Base-by-base conservation (phyloP, 305 asterid species). In the Plantago lanceolata region DNA sequence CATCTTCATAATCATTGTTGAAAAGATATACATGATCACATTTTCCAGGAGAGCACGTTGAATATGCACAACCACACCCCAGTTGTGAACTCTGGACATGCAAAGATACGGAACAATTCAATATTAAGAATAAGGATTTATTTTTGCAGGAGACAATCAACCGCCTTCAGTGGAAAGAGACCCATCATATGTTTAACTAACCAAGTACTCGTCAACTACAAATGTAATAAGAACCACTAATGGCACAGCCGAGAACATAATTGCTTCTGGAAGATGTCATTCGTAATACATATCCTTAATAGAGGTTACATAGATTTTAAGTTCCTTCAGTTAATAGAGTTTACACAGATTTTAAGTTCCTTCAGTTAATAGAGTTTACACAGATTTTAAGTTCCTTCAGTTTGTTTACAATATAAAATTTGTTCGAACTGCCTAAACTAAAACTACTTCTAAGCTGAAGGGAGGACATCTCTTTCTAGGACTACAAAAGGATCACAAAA, bases 1-100 rank as follows among this genome's bases (percentile, higher is more conserved):
- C 97, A 68, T 88, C 96, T 69, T 86, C 96, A 67, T 88, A 86
- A 76, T 94, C 99, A 76, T 83, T 88, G 84, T 85, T 84, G 61
- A 94, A 88, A 71, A 94, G 95, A 76, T 94, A 94, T 58, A 86
- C 90, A 73, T 94, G 99, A 73, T 90, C 96, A 55, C 99, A 94
- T 48, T 72, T 71, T 73, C 72, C 85, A 51, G 97, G 75, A 51
- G 85, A 81, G 78, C 99, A 94, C 49, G 73, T 71, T 55, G 86
- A 84, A 73, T 65, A 76, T 17, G 81, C 79, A 84, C 96, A 90
- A 67, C 79, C 71, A 78, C 99, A 94, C 44, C 95, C 97, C 85
- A 94, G 69, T 66, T 90, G 96, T 28, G 72, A 75, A 80, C 91
- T 85, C 96, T 94, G 90, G 74, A 57, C 54, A 76, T 57, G 60